These are phyloP conservation scores for Aspergillus diversus DNA, from an alignment of 495 filamentous ascomycete species.

Conservation along the genomic window DNA sequence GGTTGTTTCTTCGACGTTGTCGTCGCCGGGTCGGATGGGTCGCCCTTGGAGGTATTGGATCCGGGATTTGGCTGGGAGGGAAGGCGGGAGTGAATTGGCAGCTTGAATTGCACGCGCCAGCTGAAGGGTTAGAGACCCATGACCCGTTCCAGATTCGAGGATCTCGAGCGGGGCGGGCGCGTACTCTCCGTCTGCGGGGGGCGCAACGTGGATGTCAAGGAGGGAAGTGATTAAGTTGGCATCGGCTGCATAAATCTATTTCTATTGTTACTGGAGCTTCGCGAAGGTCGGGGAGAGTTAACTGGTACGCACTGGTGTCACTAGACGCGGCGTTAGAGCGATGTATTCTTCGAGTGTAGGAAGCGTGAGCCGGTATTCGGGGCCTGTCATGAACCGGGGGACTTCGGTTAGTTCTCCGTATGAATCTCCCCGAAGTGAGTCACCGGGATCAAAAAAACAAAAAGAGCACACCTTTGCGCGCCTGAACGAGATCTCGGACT, in stretches of 20 bases:
- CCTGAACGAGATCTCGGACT: slow-evolving; percentile 57
- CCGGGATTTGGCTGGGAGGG: slow-evolving; percentile 39
- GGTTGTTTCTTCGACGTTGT: background rate
- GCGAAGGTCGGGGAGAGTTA: background rate
- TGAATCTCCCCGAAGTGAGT: background rate
- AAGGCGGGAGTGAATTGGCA: slow-evolving; percentile 58
- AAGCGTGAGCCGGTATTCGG: slow-evolving; percentile 56
- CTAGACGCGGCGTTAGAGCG: slow-evolving; percentile 60
- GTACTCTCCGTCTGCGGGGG: slow-evolving; percentile 35
- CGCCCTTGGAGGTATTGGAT: slow-evolving; percentile 40
- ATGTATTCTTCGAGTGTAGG: slow-evolving; percentile 76
- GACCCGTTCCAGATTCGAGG: slow-evolving; percentile 80
- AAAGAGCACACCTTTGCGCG: slow-evolving; percentile 47
- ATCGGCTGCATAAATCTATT: slow-evolving; percentile 74
- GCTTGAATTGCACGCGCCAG: slow-evolving; percentile 76
- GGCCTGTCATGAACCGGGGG: slow-evolving; percentile 30
- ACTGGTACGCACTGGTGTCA: slow-evolving; percentile 65
- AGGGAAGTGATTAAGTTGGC: slow-evolving; percentile 72
- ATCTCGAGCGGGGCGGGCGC: slow-evolving; percentile 58
- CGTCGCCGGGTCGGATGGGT: slow-evolving; percentile 27
- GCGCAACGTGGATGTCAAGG: slow-evolving; percentile 68
- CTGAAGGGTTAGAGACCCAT: slow-evolving; percentile 74
- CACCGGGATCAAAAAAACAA: background rate
- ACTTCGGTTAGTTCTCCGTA: background rate
- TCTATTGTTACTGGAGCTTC: slow-evolving; percentile 22